Conservation (phyloP, 371 early-diverging fungal species). For the Mucor sp. region DNA sequence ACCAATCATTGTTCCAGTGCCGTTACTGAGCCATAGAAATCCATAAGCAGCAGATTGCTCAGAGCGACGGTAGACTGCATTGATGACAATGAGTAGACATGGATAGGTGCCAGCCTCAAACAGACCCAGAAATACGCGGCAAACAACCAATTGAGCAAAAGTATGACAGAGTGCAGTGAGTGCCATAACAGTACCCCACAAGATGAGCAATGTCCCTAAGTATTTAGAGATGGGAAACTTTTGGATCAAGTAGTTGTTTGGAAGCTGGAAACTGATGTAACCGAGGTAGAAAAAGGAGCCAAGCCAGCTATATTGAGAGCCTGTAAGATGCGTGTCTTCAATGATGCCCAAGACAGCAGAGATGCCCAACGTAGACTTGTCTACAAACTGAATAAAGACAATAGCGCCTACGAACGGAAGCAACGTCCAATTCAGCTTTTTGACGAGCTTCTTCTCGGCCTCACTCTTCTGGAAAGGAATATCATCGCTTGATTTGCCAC, state of each 20-base stretch:
- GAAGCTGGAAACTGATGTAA: slow-evolving; percentile 28
- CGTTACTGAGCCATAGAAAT: slow-evolving; percentile 26
- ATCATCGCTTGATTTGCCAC: not conserved
- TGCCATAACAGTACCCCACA: slow-evolving; percentile 38
- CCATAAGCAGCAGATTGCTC: slow-evolving; percentile 31
- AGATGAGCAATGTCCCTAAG: slow-evolving; percentile 25
- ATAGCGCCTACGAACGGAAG: slow-evolving; percentile 34
- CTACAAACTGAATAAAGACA: slow-evolving; percentile 39
- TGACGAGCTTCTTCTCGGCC: slow-evolving; percentile 29
- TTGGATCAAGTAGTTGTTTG: slow-evolving; percentile 38
- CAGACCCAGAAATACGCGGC: slow-evolving; percentile 34
- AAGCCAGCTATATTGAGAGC: slow-evolving; percentile 29
- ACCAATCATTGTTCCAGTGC: slow-evolving; percentile 25
- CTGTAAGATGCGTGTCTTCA: slow-evolving; percentile 21
- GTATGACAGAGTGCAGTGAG: slow-evolving; percentile 24
- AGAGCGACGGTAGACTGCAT: slow-evolving; percentile 33
- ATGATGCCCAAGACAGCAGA: slow-evolving; percentile 35
- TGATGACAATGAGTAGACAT: slow-evolving; percentile 28
- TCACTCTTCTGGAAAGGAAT: slow-evolving; percentile 13
- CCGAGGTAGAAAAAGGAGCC: slow-evolving; percentile 40
- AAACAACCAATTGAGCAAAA: slow-evolving; percentile 29
- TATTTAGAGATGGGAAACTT: slow-evolving; percentile 32
- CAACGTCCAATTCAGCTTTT: slow-evolving; percentile 29
- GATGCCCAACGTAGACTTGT: slow-evolving; percentile 34
- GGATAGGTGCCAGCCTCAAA: slow-evolving; percentile 38